Base-by-base conservation (phyloP, 805 yeast species). In the Tetrapisispora phaffii region DNA sequence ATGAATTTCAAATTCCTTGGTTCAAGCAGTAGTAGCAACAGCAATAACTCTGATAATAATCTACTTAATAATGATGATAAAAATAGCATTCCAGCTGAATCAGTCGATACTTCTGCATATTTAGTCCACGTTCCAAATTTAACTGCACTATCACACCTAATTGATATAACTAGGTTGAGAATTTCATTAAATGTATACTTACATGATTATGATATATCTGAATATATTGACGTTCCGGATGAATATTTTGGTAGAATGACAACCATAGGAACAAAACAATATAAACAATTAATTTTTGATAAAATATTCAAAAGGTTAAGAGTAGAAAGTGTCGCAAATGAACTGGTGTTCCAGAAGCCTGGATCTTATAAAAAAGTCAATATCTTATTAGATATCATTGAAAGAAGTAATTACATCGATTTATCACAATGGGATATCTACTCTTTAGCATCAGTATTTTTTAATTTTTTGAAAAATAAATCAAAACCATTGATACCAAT, bases 161-260 rank as follows among this genome's bases (percentile, higher is more conserved):
- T 89, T 20, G 96, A 89, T 62, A 77, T 90, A 36, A 82, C 94
- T 3, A 73, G 73, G 44, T 64, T 90, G 38, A 80, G 89, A 51
- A 80, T 90, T 35, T 80, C 89, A 2, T 71, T 89, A 35, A 76
- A 78, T 40, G 84, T 86, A 6, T 88, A 86, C 59, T 65, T 80
- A 34, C 80, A 81, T 56, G 84, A 86, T 53, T 72, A 73, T 47
- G 72, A 73, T 44, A 69, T 77, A 35, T 71, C 70, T 42, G 73
- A 69, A n/a, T 62, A 57, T 39, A 72, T 82, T 31, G 66, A 72
- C 2, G 63, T 79, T 3, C 81, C 79, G 41, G 57, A 53, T 55
- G 62, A 58, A 37, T 68, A 60, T 53, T 58, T 55, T 24, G 58
- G 58, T 7, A 49, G 57, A 20, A 45, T 53, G 31, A 54, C 60